Conservation (phyloP, 129 eudicot species). For the Pseudognaphalium luteoalbum region DNA sequence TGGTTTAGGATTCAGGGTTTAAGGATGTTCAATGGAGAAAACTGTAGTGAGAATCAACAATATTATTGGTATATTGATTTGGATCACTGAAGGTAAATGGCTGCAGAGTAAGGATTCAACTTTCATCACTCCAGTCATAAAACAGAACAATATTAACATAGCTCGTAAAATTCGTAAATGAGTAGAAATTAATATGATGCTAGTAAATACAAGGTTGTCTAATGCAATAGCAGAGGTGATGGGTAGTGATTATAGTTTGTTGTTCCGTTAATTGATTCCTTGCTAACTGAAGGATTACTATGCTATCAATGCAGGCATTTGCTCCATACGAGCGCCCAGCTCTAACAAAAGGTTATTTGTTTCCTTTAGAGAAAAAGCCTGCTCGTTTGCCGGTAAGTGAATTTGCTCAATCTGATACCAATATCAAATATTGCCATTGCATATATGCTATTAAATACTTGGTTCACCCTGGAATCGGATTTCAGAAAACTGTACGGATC, state of each 20-base stretch:
- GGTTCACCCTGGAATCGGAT: neutral
- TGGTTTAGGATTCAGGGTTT: slow-evolving; percentile 21
- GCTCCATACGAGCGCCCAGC: slow-evolving; percentile 99
- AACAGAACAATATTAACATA: neutral
- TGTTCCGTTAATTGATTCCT: neutral
- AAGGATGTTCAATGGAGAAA: neutral
- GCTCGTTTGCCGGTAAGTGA: slow-evolving; percentile 89
- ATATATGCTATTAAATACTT: neutral
- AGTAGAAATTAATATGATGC: neutral
- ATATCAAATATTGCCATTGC: neutral
- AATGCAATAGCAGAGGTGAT: neutral
- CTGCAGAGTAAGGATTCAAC: neutral
- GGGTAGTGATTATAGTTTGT: neutral
- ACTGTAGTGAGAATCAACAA: neutral
- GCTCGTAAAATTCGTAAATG: neutral
- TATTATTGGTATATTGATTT: neutral
- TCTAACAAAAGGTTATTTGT: slow-evolving; percentile 85
- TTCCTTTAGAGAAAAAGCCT: slow-evolving; percentile 85
- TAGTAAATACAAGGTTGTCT: neutral
- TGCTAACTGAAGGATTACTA: neutral
- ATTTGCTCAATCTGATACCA: neutral
- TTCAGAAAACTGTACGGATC: neutral
- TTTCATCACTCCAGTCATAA: slow-evolving; percentile 10
- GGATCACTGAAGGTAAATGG: neutral
- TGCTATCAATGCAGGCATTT: slow-evolving; percentile 56